Evolutionary conservation across 129 eudicot species (phyloP), one percentile per base, ranked within the genome.

Genomic region (Flaveria ramosissima): DNA sequence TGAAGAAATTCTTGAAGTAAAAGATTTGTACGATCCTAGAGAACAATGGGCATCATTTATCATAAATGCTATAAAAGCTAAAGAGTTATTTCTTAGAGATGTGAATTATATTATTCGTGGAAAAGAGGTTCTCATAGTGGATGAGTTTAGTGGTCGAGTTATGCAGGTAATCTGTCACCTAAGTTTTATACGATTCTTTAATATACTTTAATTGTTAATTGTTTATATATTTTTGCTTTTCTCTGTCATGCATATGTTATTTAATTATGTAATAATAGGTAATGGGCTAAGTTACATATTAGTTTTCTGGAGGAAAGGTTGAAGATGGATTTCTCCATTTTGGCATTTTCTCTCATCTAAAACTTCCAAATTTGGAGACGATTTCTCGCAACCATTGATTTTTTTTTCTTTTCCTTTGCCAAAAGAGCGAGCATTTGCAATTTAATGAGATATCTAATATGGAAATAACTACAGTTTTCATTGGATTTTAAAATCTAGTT

Each of bases 91-190:
- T 81, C 94, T 95, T 68, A 92, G 84, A 82, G 97, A 95, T 56
- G 99, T 95, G 65, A 95, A 92, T 82, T 95, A 95, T 80, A 95
- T 95, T 46, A 89, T 92, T 82, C 92, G 99, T 71, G 96, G 87
- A 80, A 95, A 95, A 81, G 99, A 95, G 90, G 93, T 95, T 66
- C 97, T 95, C 84, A 95, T 95, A 60, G 99, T 95, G 67, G 97
- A 95, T 77, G 99, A 95, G 82, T 95, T 95, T 69, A 91, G 96
- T 80, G 99, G 99, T 65, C 96, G 99, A 69, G 99, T 95, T 36
- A 95, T 95, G 99, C 99, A 95, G 99, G 99, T 95, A 79, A 81
- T 59, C 9, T 20, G 26, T 62, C 14, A 61, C 42, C 13, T 26
- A 61, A 63, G 15, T 15, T 30, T 63, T 27, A 23, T 27, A 14